Base-by-base conservation (phyloP, 2,329 filamentous ascomycete genomes). In the Microsporum ferrugineum region DNA sequence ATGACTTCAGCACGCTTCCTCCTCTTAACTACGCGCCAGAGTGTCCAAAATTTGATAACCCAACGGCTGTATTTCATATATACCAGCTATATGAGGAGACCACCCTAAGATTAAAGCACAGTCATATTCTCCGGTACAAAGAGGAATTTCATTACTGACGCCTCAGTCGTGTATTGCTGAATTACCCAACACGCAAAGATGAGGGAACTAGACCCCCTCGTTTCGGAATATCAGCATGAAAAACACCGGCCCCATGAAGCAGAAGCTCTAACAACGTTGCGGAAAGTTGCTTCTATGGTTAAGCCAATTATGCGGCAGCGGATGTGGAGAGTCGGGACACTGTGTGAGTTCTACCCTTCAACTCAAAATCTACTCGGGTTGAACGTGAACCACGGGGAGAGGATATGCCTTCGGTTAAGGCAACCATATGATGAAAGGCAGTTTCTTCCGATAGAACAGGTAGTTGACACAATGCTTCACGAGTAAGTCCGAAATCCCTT, bases 261-360 rank as follows among this genome's bases (percentile, higher is more conserved):
- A n/a, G 80, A 82, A 63, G 80, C 80, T 8, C 70, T 82, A 2
- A 69, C 83, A 39, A 84, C 83, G 61, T 80, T 97, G 29, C 88
- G 85, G 68, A 91, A 88, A 73, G 81, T 95, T 45, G 90, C 90
- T 2, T 95, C 91, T 31, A 76, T 95, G 61, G 91, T 96, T 64
- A 96, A 96, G 72, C 92, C 92, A 17, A 89, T 97, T 64, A 97
- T 97, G 91, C 82, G 90, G 65, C 89, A 89, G 56, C 84, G 89
- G 49, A 81, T 81, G 60, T 97, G 91, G 89, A 86, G 79, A 64
- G 89, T 97, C 38, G 80, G 82, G 33, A 83, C 88, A 56, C 80
- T 97, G 14, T 84, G 86, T 57, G 92, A 97, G 72, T 96, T 97
- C 75, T 88, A 89, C 63, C 92, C 92, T 0, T 78, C 84, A 10